Evolutionary conservation across 148 eudicot species (phyloP).

Genomic region (Cornus florida): DNA sequence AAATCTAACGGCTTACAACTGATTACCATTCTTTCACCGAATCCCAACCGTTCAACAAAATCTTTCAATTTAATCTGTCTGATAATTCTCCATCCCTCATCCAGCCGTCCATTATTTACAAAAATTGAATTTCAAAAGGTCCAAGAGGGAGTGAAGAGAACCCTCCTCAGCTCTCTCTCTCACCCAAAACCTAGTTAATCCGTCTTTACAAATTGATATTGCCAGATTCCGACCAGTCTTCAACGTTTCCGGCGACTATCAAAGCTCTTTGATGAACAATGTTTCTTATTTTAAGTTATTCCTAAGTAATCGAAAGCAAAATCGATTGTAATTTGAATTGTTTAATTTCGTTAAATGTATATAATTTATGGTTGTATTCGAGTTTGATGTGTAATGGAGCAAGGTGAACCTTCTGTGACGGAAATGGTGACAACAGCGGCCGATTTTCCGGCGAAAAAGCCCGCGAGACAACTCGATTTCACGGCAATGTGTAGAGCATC

Average conservation of each 20-base stretch:
- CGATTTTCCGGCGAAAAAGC: slow-evolving; percentile 28
- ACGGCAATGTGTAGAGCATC: slow-evolving; percentile 29
- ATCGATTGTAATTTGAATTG: neutral
- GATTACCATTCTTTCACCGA: neutral
- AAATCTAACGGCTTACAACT: slow-evolving; percentile 15
- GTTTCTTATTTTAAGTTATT: neutral
- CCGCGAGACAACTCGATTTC: slow-evolving; percentile 61
- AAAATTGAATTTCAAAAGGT: slow-evolving; percentile 44
- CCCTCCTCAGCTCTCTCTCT: slow-evolving; percentile 9
- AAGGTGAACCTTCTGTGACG: slow-evolving; percentile 27
- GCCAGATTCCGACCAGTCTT: neutral
- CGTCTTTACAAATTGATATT: neutral
- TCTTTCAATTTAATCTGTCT: slow-evolving; percentile 25
- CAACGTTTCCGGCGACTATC: neutral
- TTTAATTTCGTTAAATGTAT: neutral
- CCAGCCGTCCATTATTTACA: slow-evolving; percentile 16
- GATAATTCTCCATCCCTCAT: slow-evolving; percentile 1
- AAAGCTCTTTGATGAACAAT: neutral
- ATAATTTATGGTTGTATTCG: neutral
- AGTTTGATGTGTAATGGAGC: slow-evolving; percentile 34
- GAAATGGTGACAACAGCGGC: slow-evolving; percentile 14
- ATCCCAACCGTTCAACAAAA: slow-evolving; percentile 16
- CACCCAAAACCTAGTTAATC: neutral
- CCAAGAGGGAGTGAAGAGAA: slow-evolving; percentile 6
- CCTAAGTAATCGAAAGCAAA: neutral